Evolutionary conservation across 2,329 filamentous ascomycete species (phyloP), one percentile per base, ranked within the genome.

Genomic region (Ophiostoma piceae): DNA sequence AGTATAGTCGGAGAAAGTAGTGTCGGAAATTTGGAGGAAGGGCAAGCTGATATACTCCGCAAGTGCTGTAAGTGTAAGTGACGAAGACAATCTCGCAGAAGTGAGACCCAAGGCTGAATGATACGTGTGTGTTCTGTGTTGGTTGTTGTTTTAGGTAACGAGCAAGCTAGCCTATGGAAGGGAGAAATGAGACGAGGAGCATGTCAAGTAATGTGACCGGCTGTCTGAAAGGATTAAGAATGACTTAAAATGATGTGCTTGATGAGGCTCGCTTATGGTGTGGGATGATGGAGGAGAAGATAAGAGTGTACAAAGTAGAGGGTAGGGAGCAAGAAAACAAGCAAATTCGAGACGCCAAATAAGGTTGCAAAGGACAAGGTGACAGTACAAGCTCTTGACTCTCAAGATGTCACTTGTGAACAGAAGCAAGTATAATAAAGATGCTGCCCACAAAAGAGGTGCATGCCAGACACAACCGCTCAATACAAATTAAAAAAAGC

Each of bases 201-300:
- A 65, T 65, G 60, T n/a, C 32, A 65, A 65, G 32, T 32, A 11
- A n/a, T 22, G 16, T 35, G 16, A 19, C 29, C 32, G 16, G 32
- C 32, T 65, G 60, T 39, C n/a, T 57, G 51, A n/a, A n/a, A 57
- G 51, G 39, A 41, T 14, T 14, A 57, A 16, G 51, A 57, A 57
- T 57, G 22, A 26, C 22, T 26, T 26, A 11, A 19, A 32, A 62
- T 62, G 57, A 62, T 62, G 57, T 62, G 26, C 1, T 62, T 32
- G 57, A 62, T 26, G 16, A 62, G 57, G 57, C 57, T 29, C 12
- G 57, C 57, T 62, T 35, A 62, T 19, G 26, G 57, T 62, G 51
- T 47, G 57, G 57, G 14, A 62, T 26, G 26, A 32, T 32, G 26
- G 26, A 47, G 43, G 5, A 19, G 16, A n/a, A n/a, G 6, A 47